phyloP scores from a whole-genome alignment of 2,329 filamentous ascomycete species.

The Fusarium sp. region DNA sequence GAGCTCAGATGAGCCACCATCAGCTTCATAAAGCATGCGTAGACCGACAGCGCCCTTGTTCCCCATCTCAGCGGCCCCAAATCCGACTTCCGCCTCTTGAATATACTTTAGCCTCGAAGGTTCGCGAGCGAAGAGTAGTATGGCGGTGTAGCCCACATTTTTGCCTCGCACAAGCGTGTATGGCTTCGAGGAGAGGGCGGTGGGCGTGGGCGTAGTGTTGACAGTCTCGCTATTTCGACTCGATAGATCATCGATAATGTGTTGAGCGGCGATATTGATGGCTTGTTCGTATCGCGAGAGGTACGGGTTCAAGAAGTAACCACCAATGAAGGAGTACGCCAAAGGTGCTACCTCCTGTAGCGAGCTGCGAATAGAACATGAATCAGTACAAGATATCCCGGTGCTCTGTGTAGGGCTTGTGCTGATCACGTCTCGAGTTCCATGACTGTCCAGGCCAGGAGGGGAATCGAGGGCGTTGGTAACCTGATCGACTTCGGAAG shows the following conservation, averaged over 20 bases:
- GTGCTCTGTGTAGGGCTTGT: neutral
- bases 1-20: conserved; percentile 63
- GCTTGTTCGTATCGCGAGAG: conserved; percentile 76
- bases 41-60: conserved; percentile 94
- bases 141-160: conserved; percentile 88
- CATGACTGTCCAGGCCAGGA: conserved; percentile 15
- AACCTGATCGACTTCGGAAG: conserved; percentile 1
- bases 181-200: conserved; percentile 46
- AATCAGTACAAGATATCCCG: conserved; percentile 33
- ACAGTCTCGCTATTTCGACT: conserved; percentile 3
- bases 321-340: conserved; percentile 84
- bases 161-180: conserved; percentile 77
- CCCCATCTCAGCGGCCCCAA: conserved; percentile 88
- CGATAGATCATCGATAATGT: conserved; percentile 16
- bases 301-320: conserved; percentile 80
- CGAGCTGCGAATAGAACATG: conserved; percentile 60
- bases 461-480: conserved; percentile 2
- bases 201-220: conserved; percentile 17
- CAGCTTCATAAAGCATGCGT: conserved; percentile 67
- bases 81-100: conserved; percentile 83
- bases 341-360: conserved; percentile 93
- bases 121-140: conserved; percentile 83
- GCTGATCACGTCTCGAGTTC: neutral
- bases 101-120: conserved; percentile 68
- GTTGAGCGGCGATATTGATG: conserved; percentile 68